Evolutionary conservation across 176 grass and related monocot species (phyloP).

Genomic region (Oryza meyeriana): DNA sequence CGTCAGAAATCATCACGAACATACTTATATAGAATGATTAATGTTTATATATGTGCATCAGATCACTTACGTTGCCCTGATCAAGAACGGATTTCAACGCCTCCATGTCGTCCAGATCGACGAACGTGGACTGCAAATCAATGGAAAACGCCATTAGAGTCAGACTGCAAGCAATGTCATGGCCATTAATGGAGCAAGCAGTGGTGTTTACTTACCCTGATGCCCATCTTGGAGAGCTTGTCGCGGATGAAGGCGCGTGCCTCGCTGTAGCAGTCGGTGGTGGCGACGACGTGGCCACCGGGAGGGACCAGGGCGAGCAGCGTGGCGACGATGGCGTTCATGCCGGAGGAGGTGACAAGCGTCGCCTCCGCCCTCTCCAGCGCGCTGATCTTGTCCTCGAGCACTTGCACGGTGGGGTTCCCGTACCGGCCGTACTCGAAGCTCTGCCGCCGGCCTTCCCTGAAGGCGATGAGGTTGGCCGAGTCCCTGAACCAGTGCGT

Average conservation of each 20-base stretch:
- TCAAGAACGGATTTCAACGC: slow-evolving; percentile 47
- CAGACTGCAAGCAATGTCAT: neutral
- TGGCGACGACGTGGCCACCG: slow-evolving; percentile 66
- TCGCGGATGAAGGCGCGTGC: slow-evolving; percentile 64
- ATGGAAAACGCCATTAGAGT: slow-evolving; percentile 1
- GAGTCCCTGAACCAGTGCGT: slow-evolving; percentile 79
- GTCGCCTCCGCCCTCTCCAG: slow-evolving; percentile 79
- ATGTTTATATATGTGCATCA: too few species aligned
- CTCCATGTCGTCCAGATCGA: slow-evolving; percentile 59
- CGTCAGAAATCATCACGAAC: too few species aligned
- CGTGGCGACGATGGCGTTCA: slow-evolving; percentile 82
- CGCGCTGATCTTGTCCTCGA: slow-evolving; percentile 81
- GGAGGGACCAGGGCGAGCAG: slow-evolving; percentile 55
- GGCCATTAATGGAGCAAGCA: neutral
- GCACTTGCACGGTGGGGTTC: slow-evolving; percentile 70
- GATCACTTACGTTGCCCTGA: slow-evolving; percentile 20
- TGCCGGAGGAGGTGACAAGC: slow-evolving; percentile 73
- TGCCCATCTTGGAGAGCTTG: slow-evolving; percentile 68
- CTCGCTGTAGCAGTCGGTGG: slow-evolving; percentile 80
- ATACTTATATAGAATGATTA: too few species aligned
- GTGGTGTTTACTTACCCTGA: slow-evolving; percentile 41
- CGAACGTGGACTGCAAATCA: slow-evolving; percentile 51
- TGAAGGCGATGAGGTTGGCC: slow-evolving; percentile 69
- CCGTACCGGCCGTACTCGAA: slow-evolving; percentile 77
- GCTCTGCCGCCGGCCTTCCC: slow-evolving; percentile 72